phyloP scores from a whole-genome alignment of 2,329 filamentous ascomycete genomes.

The Setomelanomma holmii region DNA sequence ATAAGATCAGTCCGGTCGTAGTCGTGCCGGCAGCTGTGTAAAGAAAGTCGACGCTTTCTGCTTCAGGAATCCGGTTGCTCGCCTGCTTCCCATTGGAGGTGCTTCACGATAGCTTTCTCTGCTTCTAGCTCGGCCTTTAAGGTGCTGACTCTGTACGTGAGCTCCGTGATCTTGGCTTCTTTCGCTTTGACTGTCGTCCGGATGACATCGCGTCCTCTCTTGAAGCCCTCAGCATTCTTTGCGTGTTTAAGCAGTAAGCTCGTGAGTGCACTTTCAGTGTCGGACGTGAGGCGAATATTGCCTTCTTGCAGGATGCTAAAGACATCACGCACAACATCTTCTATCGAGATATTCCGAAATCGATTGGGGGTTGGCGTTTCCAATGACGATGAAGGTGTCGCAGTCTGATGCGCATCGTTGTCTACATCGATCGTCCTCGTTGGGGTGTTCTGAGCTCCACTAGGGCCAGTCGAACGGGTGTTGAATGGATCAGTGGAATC shows the following conservation, averaged over 20 bases:
- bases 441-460: constrained; percentile 22
- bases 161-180: constrained; percentile 68
- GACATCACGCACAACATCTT: constrained; percentile 50
- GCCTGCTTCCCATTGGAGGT: constrained; percentile 31
- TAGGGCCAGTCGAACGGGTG: constrained; percentile 8
- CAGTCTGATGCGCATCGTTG: constrained; percentile 11
- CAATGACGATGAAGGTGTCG: constrained; percentile 26
- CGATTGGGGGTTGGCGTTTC: constrained; percentile 46
- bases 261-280: constrained; percentile 25
- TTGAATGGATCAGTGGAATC: constrained; percentile 19
- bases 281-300: constrained; percentile 44
- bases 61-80: constrained; percentile 4
- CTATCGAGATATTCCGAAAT: constrained; percentile 29
- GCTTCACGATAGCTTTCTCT: constrained; percentile 52
- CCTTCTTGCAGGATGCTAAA: constrained; percentile 58
- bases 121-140: constrained; percentile 65
- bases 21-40: too few relatives aligned
- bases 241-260: constrained; percentile 56
- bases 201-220: constrained; percentile 70
- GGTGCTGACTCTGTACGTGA: constrained; percentile 69
- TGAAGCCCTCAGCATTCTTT: constrained; percentile 66
- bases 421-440: constrained; percentile 14
- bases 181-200: constrained; percentile 68
- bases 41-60: too few relatives aligned
- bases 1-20: too few relatives aligned